Evolutionary conservation across 331 rosid genomes (phyloP).

Genomic region (Acacia concinna): DNA sequence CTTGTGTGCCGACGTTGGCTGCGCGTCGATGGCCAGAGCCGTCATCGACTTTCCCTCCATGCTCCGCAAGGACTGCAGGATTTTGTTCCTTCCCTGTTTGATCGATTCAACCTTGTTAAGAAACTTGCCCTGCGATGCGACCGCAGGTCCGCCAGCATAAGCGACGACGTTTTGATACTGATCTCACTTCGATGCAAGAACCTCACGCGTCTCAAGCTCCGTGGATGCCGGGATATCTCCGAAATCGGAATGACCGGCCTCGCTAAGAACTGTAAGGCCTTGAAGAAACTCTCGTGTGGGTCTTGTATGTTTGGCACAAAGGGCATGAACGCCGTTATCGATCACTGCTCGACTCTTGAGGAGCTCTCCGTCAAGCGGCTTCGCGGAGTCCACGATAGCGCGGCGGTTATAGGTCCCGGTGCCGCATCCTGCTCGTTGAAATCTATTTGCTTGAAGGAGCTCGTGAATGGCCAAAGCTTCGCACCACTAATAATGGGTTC

Average conservation of each 20-base stretch:
- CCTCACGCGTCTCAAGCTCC: constrained; percentile 72
- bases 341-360: constrained; percentile 55
- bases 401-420: constrained; percentile 48
- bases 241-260: constrained; percentile 57
- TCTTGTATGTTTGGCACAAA: constrained; percentile 66
- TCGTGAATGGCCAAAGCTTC: constrained; percentile 64
- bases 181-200: constrained; percentile 65
- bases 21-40: constrained; percentile 65
- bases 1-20: constrained; percentile 67
- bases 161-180: constrained; percentile 57
- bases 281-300: constrained; percentile 74
- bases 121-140: constrained; percentile 71
- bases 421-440: constrained; percentile 49
- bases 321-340: constrained; percentile 62
- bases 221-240: constrained; percentile 67
- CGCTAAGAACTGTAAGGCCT: constrained; percentile 54
- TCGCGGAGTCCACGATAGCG: constrained; percentile 52
- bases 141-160: constrained; percentile 60
- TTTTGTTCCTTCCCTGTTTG: constrained; percentile 50
- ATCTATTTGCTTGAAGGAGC: constrained; percentile 69
- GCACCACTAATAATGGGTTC: constrained; percentile 61
- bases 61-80: constrained; percentile 50
- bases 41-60: constrained; percentile 58
- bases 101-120: constrained; percentile 70
- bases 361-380: constrained; percentile 81